Percentiles rank a stretch among this genome's conserved stretches.
Evolutionary conservation across 2,329 filamentous ascomycete genomes (phyloP).

Genomic region (Penicillium corylophilum): DNA sequence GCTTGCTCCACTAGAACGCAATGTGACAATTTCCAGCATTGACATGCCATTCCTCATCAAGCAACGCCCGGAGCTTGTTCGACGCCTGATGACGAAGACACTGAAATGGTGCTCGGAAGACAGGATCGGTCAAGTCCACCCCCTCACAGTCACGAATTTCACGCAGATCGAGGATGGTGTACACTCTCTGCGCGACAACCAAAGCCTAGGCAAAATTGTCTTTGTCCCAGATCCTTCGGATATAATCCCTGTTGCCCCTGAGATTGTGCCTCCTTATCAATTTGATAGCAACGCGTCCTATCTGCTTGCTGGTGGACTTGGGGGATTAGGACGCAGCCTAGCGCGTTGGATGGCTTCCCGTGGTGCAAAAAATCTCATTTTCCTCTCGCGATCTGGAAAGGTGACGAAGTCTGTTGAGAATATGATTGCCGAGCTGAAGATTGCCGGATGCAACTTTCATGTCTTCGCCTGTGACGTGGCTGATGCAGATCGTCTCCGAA

Average conservation of each 20-base stretch:
- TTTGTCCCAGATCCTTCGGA: conserved; percentile 6
- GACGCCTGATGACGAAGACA: conserved; percentile 1
- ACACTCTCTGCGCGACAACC: neutral
- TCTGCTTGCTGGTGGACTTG: conserved; percentile 25
- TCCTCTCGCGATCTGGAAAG: conserved; percentile 18
- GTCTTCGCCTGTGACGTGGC: conserved; percentile 19
- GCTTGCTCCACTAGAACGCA: neutral
- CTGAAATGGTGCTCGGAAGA: conserved; percentile 6
- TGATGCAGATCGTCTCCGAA: conserved; percentile 7
- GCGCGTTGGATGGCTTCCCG: conserved; percentile 23
- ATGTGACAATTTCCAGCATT: conserved; percentile 12
- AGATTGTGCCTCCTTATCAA: conserved; percentile 2
- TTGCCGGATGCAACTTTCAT: conserved; percentile 12
- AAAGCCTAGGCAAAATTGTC: conserved; percentile 9
- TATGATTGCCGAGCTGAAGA: conserved; percentile 12
- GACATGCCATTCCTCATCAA: conserved; percentile 12
- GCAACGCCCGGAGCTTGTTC: conserved; percentile 3
- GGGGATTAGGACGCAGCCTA: conserved; percentile 23
- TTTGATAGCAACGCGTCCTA: conserved; percentile 19
- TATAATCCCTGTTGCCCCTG: conserved; percentile 5
- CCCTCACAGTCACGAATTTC: conserved; percentile 7
- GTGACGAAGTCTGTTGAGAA: conserved; percentile 6
- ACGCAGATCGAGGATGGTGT: conserved; percentile 8
- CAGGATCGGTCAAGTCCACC: conserved; percentile 3
- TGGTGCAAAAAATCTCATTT: conserved; percentile 19